Evolutionary conservation across 495 filamentous ascomycete genomes (phyloP), one percentile per base, ranked within the genome.

Genomic region (Penicillium silybi): DNA sequence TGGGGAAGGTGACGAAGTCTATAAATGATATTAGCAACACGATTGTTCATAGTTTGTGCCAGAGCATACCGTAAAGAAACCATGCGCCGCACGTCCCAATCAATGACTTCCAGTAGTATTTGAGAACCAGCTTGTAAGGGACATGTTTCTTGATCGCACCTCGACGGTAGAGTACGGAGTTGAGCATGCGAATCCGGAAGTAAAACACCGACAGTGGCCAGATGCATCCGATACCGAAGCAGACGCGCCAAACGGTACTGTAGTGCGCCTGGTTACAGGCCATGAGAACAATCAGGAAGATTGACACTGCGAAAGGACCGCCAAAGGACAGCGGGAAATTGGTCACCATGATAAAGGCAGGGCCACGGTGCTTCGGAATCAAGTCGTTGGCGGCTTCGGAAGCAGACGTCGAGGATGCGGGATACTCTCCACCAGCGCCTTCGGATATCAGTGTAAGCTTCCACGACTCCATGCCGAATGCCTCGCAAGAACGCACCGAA

Each of bases 311-410:
- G 29, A 80, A 69, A 5, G 77, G 77, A 0, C 73, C 73, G 2
- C 79, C 78, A 20, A 80, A 75, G 0, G 73, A 72, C 8, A 78
- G 56, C 2, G 76, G 72, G 13, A 81, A 66, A 49, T 80, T 80
- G n/a, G 77, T 78, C 16, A 79, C 74, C 34, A 80, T 65, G 46
- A 79, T 80, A 56, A 80, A 79, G 8, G 76, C 71, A 16, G 77
- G 77, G 7, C 76, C 73, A 3, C 76, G 71, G n/a, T 67, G 64
- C 26, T 69, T 68, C 4, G 66, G 67, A 2, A 57, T 62, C 43
- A 70, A 58, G 34, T 79, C 75, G 29, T 80, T 78, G 1, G 77
- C 71, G n/a, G 74, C 72, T 60, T 80, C 78, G 19, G 70, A 71
- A 6, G 75, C 77, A 1, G 65, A 69, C 1, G 72, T 70, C 4